Percentiles rank a stretch among this genome's conserved stretches.
Conservation (phyloP, 208 protist species). For the Crithidia acanthocephali region DNA sequence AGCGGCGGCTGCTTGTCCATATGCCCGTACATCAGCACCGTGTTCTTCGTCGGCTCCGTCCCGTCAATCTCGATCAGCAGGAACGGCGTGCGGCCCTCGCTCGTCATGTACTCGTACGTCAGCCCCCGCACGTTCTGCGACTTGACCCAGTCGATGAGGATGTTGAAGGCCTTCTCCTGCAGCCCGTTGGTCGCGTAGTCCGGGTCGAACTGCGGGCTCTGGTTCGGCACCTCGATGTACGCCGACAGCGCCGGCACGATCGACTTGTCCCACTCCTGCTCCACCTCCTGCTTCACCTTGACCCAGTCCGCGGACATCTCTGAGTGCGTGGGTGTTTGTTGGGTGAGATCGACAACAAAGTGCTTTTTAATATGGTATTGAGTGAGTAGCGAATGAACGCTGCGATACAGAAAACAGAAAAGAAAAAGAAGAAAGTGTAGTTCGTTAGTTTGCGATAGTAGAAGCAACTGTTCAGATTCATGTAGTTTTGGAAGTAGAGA, state of each 20-base stretch:
- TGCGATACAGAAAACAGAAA: neutral
- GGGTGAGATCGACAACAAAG: too few species aligned
- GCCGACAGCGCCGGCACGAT: conserved; percentile 81
- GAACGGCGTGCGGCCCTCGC: conserved; percentile 82
- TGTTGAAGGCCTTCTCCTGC: conserved; percentile 83
- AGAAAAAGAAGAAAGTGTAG: neutral
- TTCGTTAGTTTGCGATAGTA: too few species aligned
- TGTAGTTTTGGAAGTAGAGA: too few species aligned
- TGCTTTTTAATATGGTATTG: too few species aligned
- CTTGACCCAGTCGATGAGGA: conserved; percentile 90
- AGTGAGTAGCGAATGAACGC: neutral
- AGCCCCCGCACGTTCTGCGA: conserved; percentile 75
- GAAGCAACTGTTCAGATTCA: too few species aligned
- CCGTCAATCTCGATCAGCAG: conserved; percentile 82
- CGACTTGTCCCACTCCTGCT: conserved; percentile 83
- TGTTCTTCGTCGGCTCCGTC: conserved; percentile 58
- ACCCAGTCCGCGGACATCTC: conserved; percentile 45
- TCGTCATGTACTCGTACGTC: conserved; percentile 75
- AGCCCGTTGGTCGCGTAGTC: conserved; percentile 90
- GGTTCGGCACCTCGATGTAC: conserved; percentile 95
- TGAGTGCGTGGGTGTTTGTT: neutral
- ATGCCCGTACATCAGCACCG: conserved; percentile 96
- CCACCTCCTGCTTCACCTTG: conserved; percentile 52
- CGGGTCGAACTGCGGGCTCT: conserved; percentile 92
- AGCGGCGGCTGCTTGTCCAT: conserved; percentile 98